Percentiles rank a stretch among this genome's conserved stretches.
Conservation (phyloP, 2,329 filamentous ascomycete species). For the Trichoderma cornu-damae region DNA sequence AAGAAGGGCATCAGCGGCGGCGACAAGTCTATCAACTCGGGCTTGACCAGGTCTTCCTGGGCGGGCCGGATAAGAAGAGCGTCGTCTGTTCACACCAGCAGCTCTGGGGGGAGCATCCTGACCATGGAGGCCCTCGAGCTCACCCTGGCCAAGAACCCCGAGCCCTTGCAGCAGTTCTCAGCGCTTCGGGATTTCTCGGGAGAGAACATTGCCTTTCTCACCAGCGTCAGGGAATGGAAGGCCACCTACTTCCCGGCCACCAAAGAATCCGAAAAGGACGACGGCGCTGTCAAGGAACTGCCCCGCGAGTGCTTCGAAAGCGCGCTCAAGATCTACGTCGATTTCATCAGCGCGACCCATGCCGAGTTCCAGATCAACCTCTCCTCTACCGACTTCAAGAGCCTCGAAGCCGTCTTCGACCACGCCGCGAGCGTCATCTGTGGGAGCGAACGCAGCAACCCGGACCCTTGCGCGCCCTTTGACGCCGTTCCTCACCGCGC, state of each 20-base stretch:
- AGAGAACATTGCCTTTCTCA: slow-evolving; percentile 63
- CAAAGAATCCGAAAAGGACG: slow-evolving; percentile 25
- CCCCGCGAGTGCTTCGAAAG: slow-evolving; percentile 50
- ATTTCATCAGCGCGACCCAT: slow-evolving; percentile 55
- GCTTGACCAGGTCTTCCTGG: slow-evolving; percentile 36
- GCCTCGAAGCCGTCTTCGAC: slow-evolving; percentile 54
- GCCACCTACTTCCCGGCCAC: slow-evolving; percentile 26
- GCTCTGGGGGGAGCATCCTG: slow-evolving; percentile 41
- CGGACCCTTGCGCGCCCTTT: slow-evolving; percentile 43
- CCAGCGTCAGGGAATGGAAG: slow-evolving; percentile 45
- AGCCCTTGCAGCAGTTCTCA: slow-evolving; percentile 56
- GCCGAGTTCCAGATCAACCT: slow-evolving; percentile 65
- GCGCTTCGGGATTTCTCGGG: slow-evolving; percentile 60
- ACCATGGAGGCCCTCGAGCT: slow-evolving; percentile 58
- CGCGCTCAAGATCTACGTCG: slow-evolving; percentile 56
- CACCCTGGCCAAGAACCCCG: slow-evolving; percentile 51
- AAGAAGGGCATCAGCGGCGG: slow-evolving; percentile 32
- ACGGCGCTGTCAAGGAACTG: slow-evolving; percentile 28
- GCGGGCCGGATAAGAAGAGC: slow-evolving; percentile 33
- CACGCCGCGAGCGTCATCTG: slow-evolving; percentile 44
- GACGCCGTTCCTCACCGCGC: slow-evolving; percentile 27
- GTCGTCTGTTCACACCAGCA: slow-evolving; percentile 30
- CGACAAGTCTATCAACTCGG: slow-evolving; percentile 32
- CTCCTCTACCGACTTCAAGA: slow-evolving; percentile 50
- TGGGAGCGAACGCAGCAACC: slow-evolving; percentile 33